A percentile compares a stretch with the other conserved stretches of the same genome.
Evolutionary conservation across 495 filamentous ascomycete species (phyloP).

Genomic region (Trichoderma asperelloides): DNA sequence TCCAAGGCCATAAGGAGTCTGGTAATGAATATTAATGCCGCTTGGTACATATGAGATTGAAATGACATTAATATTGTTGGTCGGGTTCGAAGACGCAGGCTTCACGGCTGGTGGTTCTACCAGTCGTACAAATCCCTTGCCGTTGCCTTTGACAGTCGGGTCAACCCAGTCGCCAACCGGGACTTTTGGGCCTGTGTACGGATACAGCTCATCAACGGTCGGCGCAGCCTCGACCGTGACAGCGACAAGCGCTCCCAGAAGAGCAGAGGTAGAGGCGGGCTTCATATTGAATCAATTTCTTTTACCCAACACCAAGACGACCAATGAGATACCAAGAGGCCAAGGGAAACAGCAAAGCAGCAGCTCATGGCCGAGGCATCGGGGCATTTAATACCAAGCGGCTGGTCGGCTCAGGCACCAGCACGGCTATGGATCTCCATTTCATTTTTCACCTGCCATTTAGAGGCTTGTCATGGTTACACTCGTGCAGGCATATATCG

Average conservation of each 20-base stretch:
- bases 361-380: not conserved
- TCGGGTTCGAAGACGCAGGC: conserved; percentile 29
- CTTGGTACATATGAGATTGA: conserved; percentile 38
- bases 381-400: not conserved
- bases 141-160: not conserved
- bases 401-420: not conserved
- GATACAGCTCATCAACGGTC: not conserved
- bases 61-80: conserved; percentile 49
- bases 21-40: conserved; percentile 45
- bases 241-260: not conserved
- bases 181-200: not conserved
- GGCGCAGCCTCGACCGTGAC: not conserved
- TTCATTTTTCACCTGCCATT: not conserved
- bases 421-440: not conserved
- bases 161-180: not conserved
- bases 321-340: not conserved
- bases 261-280: not conserved
- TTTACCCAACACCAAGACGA: not conserved
- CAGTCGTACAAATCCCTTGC: not conserved
- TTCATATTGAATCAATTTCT: not conserved
- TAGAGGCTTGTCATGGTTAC: not conserved
- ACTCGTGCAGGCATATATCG: not conserved
- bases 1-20: conserved; percentile 45
- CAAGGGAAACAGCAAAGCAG: not conserved
- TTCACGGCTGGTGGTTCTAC: conserved; percentile 45